Percentiles rank a stretch among this genome's conserved stretches.
phyloP scores from a whole-genome alignment of 2,329 filamentous ascomycete genomes.

The Botrytis sinoallii region DNA sequence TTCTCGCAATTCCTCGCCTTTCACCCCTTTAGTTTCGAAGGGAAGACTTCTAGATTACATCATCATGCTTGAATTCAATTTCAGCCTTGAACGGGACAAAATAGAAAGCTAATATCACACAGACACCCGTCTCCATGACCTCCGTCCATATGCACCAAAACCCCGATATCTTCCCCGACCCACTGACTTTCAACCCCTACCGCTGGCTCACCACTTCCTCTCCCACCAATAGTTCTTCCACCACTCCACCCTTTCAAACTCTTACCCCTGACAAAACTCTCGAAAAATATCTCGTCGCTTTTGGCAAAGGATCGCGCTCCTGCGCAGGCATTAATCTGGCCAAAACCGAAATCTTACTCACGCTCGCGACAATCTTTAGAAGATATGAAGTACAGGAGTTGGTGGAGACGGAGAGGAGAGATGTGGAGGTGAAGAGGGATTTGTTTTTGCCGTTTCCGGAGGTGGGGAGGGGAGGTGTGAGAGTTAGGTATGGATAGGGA shows the following conservation, averaged over 20 bases:
- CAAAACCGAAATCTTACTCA: conserved; percentile 28
- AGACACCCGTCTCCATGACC: conserved; percentile 30
- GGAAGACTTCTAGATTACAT: background rate
- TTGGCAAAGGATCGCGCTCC: conserved; percentile 27
- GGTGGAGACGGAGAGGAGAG: conserved; percentile 23
- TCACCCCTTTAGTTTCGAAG: background rate
- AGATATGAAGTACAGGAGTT: conserved; percentile 25
- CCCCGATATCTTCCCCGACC: conserved; percentile 24
- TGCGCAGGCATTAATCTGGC: conserved; percentile 33
- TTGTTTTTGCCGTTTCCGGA: conserved; percentile 20
- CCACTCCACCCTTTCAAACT: background rate
- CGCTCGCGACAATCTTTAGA: conserved; percentile 25
- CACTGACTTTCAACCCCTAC: conserved; percentile 22
- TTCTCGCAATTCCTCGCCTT: background rate
- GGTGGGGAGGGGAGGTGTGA: conserved; percentile 11
- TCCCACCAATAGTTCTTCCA: background rate
- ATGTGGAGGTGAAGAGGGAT: conserved; percentile 24
- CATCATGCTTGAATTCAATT: too few relatives aligned
- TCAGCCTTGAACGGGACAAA: background rate
- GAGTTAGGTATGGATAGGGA: background rate
- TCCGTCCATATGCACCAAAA: conserved; percentile 28
- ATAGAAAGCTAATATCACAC: background rate
- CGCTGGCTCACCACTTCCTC: conserved; percentile 25
- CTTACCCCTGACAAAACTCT: conserved; percentile 23
- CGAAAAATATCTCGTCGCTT: conserved; percentile 28